Evolutionary conservation across 805 yeast genomes (phyloP).

Genomic region (Kluyveromyces dobzhanskii): DNA sequence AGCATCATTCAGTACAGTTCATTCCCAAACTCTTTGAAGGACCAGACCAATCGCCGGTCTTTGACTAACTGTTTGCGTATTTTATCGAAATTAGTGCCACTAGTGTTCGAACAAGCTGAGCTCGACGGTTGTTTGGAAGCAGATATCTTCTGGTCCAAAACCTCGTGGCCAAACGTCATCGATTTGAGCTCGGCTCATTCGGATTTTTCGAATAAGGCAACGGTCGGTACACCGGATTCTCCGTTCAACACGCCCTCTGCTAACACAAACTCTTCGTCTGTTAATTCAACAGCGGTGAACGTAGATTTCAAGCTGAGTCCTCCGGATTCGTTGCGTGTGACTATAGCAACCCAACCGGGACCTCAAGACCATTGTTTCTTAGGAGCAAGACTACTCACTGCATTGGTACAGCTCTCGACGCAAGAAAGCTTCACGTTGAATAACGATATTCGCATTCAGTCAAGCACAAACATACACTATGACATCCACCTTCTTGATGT

Average conservation of each 20-base stretch:
- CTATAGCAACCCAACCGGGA: not conserved
- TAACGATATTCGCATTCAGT: not conserved
- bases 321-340: slow-evolving; percentile 1
- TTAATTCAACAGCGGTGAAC: not conserved
- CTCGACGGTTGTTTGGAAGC: slow-evolving; percentile 26
- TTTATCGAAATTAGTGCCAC: slow-evolving; percentile 58
- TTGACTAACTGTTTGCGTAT: slow-evolving; percentile 56
- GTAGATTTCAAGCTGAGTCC: slow-evolving; percentile 2
- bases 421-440: not conserved
- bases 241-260: slow-evolving; percentile 1
- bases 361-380: not conserved
- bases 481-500: slow-evolving; percentile 40
- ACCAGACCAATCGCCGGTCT: slow-evolving; percentile 13
- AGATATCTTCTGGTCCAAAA: slow-evolving; percentile 18
- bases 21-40: not conserved
- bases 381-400: not conserved
- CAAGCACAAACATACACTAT: not conserved
- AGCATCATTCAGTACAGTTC: slow-evolving; percentile 17
- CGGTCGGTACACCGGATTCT: slow-evolving; percentile 1
- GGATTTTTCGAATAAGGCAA: slow-evolving; percentile 8
- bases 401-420: not conserved
- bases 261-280: not conserved
- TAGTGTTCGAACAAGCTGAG: slow-evolving; percentile 45
- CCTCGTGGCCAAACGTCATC: slow-evolving; percentile 16
- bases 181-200: slow-evolving; percentile 36